Evolutionary conservation across 345 rosid genomes (phyloP).

Genomic region (Cardamine occulta): DNA sequence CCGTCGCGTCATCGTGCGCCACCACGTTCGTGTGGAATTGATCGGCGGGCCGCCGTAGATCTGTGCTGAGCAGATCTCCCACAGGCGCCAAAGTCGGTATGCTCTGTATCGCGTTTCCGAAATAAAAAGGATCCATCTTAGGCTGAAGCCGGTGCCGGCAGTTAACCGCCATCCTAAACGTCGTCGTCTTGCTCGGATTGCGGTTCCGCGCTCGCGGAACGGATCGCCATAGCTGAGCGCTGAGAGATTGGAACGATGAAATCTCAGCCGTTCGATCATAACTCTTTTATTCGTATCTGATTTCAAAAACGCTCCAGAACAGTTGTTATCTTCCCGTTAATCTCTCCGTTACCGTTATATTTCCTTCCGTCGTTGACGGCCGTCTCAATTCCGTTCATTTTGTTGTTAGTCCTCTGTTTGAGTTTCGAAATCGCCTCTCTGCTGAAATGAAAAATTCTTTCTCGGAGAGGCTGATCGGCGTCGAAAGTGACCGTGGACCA

Average conservation of each 20-base stretch:
- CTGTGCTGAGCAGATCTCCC: slow-evolving; percentile 62
- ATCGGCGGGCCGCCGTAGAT: slow-evolving; percentile 67
- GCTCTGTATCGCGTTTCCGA: slow-evolving; percentile 97
- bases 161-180: slow-evolving; percentile 94
- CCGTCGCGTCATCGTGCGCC: slow-evolving; percentile 69
- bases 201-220: slow-evolving; percentile 87
- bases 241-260: slow-evolving; percentile 89
- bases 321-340: slow-evolving; percentile 46
- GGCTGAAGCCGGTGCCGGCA: slow-evolving; percentile 92
- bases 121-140: slow-evolving; percentile 67
- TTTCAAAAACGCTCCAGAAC: slow-evolving; percentile 24
- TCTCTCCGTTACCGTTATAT: slow-evolving; percentile 51
- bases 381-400: slow-evolving; percentile 37
- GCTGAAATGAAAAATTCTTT: slow-evolving; percentile 84
- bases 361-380: slow-evolving; percentile 53
- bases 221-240: slow-evolving; percentile 83
- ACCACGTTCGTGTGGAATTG: slow-evolving; percentile 77
- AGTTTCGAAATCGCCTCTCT: slow-evolving; percentile 69
- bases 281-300: slow-evolving; percentile 23
- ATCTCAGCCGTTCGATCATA: slow-evolving; percentile 58
- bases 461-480: slow-evolving; percentile 71
- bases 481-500: slow-evolving; percentile 80
- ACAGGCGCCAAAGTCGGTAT: slow-evolving; percentile 64
- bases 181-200: slow-evolving; percentile 58
- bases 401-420: slow-evolving; percentile 67